These are phyloP conservation scores for Claviceps sp. DNA, from an alignment of 2,329 filamentous ascomycete genomes.

Conservation along the genomic window DNA sequence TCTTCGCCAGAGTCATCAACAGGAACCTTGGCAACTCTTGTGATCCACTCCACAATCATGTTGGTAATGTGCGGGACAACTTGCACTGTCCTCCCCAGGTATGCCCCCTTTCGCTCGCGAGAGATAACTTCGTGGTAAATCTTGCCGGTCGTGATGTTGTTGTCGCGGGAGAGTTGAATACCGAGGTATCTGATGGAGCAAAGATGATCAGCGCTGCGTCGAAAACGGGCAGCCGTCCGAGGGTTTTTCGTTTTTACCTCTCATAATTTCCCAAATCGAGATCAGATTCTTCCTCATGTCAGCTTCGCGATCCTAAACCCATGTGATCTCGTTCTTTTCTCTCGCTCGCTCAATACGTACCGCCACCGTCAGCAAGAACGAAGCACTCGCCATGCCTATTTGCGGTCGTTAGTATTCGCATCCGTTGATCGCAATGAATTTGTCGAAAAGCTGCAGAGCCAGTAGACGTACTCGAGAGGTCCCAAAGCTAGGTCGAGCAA, in stretches of 20 bases:
- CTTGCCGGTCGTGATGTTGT: slow-evolving; percentile 97
- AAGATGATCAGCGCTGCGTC: neutral
- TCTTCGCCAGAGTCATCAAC: slow-evolving; percentile 72
- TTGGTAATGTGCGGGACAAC: slow-evolving; percentile 88
- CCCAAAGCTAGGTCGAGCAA: slow-evolving; percentile 6
- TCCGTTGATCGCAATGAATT: too few species aligned
- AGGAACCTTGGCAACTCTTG: slow-evolving; percentile 70
- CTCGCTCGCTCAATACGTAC: slow-evolving; percentile 1
- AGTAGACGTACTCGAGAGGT: slow-evolving; percentile 18
- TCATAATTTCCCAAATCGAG: slow-evolving; percentile 47
- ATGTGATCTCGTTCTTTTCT: neutral
- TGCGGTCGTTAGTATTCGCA: slow-evolving; percentile 3
- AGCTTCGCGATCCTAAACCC: neutral
- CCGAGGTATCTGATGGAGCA: slow-evolving; percentile 47
- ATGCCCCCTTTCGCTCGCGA: slow-evolving; percentile 47
- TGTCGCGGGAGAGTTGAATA: slow-evolving; percentile 68
- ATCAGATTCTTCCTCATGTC: slow-evolving; percentile 23
- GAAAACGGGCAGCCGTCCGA: neutral
- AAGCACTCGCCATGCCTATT: slow-evolving; percentile 75
- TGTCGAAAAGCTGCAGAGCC: neutral
- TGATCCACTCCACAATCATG: slow-evolving; percentile 85
- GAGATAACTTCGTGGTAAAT: slow-evolving; percentile 50
- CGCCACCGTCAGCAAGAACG: slow-evolving; percentile 72
- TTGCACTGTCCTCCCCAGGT: slow-evolving; percentile 79
- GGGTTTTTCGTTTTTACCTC: slow-evolving; percentile 17